Evolutionary conservation across 495 filamentous ascomycete species (phyloP).

Genomic region (Parathielavia appendiculata): DNA sequence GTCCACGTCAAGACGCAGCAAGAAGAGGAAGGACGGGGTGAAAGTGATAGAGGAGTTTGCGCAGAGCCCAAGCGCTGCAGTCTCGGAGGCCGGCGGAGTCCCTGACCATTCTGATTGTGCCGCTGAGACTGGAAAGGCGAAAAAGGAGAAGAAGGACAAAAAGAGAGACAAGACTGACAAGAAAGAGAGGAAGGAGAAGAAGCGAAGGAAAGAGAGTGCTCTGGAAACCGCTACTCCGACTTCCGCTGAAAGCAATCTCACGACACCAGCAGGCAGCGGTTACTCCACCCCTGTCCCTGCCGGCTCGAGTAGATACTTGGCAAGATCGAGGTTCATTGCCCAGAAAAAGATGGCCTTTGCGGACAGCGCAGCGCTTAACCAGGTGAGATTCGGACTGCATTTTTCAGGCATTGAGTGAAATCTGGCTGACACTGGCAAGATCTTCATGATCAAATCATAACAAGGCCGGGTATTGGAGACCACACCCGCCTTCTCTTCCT

Average conservation of each 20-base stretch:
- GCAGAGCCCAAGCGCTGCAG: background rate
- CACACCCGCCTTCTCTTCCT: background rate
- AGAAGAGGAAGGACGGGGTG: constrained; percentile 17
- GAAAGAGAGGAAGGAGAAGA: constrained; percentile 45
- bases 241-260: constrained; percentile 26
- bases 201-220: constrained; percentile 22
- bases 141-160: constrained; percentile 35
- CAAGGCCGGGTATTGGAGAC: background rate
- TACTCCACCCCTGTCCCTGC: constrained; percentile 38
- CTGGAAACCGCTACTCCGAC: constrained; percentile 22
- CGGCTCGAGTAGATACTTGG: constrained; percentile 52
- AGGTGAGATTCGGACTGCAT: constrained; percentile 47
- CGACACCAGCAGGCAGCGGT: constrained; percentile 28
- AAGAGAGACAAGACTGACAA: constrained; percentile 28
- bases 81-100: background rate
- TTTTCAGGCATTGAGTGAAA: background rate
- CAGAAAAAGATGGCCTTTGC: constrained; percentile 71
- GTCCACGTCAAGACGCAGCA: too few relatives aligned
- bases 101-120: background rate
- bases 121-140: constrained; percentile 26
- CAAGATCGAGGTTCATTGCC: constrained; percentile 66
- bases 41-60: background rate
- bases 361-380: constrained; percentile 67
- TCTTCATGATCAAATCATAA: constrained; percentile 65
- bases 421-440: constrained; percentile 48